Base-by-base conservation (phyloP, 129 eudicot species). In the Artemisia tridentata region DNA sequence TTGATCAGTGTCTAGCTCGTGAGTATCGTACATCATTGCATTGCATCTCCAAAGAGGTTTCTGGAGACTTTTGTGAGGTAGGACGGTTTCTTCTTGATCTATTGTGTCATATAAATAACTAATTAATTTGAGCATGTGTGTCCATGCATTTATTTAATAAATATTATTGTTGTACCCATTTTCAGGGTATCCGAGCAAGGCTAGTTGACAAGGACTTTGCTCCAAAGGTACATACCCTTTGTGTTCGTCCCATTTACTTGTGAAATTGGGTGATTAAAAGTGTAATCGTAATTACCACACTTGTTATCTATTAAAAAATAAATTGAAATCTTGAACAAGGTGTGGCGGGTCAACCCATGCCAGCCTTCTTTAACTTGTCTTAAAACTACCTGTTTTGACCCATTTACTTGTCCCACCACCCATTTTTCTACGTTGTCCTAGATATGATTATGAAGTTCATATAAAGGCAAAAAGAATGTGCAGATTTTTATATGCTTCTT, bases 111-210 rank as follows among this genome's bases (percentile, higher is more conserved):
- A 29, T 34, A 56, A 41, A 3, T 63, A 16, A n/a, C 5, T 19
- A 31, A 23, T 19, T 48, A 23, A 7, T 49, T 2, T 29, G n/a
- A 34, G 13, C 3, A 18, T 41, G 29, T 15, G 10, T 23, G 2
- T n/a, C n/a, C 14, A 21, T 81, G 45, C 54, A 50, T 48, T 45
- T 13, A 5, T 11, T 54, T 58, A 54, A 29, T 41, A 7, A 11
- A 12, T 12, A 16, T 55, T 17, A 62, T 11, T 49, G 31, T 47
- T 16, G 14, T 78, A 7, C 20, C 15, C 55, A 57, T 57, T 48
- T 66, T 21, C 70, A 92, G 98, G 98, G 98, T 66, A 83, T 92
- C 68, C 93, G 98, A 52, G 95, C 98, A 70, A 80, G 89, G 80
- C 81, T 92, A 68, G 84, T 92, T 53, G 96, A 92, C 76, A 88